A percentile compares a stretch with the other conserved stretches of the same genome.
Conservation (phyloP, 106 monocot species). For the Allium sativum region DNA sequence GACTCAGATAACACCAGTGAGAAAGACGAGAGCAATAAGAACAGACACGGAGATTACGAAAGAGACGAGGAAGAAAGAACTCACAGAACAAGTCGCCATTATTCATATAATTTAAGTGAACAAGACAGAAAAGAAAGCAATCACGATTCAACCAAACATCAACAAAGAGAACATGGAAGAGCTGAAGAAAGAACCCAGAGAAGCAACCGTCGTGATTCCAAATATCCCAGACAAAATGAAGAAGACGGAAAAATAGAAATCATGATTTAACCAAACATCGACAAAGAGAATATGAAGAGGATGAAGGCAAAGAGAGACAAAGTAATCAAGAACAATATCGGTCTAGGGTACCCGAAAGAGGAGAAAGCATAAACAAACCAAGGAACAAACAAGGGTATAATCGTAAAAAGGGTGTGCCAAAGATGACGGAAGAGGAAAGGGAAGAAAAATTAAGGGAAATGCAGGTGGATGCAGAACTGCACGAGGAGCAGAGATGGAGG, state of each 20-base stretch:
- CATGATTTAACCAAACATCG: slow-evolving; percentile 3
- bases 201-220: too few relatives aligned
- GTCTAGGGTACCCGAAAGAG: too few relatives aligned
- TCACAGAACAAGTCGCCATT: too few relatives aligned
- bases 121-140: slow-evolving; percentile 6
- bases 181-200: background rate
- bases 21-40: too few relatives aligned
- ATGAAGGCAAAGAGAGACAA: too few relatives aligned
- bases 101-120: too few relatives aligned
- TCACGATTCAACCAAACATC: background rate
- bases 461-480: slow-evolving; percentile 81
- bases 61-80: slow-evolving; percentile 17
- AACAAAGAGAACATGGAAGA: too few relatives aligned
- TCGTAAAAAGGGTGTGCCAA: slow-evolving; percentile 27
- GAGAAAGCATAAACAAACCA: slow-evolving; percentile 7
- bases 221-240: background rate
- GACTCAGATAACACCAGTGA: slow-evolving; percentile 32
- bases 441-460: slow-evolving; percentile 61
- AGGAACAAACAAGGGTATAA: slow-evolving; percentile 17
- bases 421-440: slow-evolving; percentile 74
- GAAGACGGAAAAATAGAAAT: slow-evolving; percentile 12
- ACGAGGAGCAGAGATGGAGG: slow-evolving; percentile 89
- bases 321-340: too few relatives aligned
- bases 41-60: too few relatives aligned
- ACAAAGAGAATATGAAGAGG: slow-evolving; percentile 3